Conservation (phyloP, 495 filamentous ascomycete genomes). For the Daldinia childiae region DNA sequence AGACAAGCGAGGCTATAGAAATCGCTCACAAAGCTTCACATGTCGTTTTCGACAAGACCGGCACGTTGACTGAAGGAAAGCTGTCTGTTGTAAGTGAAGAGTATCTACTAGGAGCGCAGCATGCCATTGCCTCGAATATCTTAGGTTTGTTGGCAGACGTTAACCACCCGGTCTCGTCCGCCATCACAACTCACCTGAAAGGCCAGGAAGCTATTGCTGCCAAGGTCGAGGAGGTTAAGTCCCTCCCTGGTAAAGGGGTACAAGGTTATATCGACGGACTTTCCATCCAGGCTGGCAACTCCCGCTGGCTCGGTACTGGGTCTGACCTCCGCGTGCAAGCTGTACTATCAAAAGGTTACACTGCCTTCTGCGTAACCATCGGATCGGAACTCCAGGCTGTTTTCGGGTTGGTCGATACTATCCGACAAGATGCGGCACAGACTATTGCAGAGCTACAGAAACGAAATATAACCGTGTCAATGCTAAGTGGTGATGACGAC, state of each 20-base stretch:
- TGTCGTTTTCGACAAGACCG: conserved; percentile 88
- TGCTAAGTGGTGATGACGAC: conserved; percentile 77
- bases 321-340: conserved; percentile 53
- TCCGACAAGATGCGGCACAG: conserved; percentile 65
- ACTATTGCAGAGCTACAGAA: conserved; percentile 61
- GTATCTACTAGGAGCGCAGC: conserved; percentile 37
- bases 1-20: conserved; percentile 71
- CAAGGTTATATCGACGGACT: conserved; percentile 49
- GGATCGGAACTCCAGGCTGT: conserved; percentile 60
- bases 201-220: conserved; percentile 42
- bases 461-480: conserved; percentile 66
- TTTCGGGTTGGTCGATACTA: conserved; percentile 67
- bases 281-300: conserved; percentile 67
- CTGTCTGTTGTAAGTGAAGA: conserved; percentile 60
- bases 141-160: conserved; percentile 60
- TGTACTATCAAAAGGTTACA: conserved; percentile 60
- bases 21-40: conserved; percentile 68
- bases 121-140: conserved; percentile 38
- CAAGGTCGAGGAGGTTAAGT: conserved; percentile 53
- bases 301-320: conserved; percentile 65
- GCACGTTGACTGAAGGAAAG: conserved; percentile 74
- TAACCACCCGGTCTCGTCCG: conserved; percentile 75
- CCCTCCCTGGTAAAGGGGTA: conserved; percentile 60
- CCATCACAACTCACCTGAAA: conserved; percentile 63
- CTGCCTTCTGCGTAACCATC: conserved; percentile 71